phyloP scores from a whole-genome alignment of 208 protist species.

The Wallacemonas sp. region DNA sequence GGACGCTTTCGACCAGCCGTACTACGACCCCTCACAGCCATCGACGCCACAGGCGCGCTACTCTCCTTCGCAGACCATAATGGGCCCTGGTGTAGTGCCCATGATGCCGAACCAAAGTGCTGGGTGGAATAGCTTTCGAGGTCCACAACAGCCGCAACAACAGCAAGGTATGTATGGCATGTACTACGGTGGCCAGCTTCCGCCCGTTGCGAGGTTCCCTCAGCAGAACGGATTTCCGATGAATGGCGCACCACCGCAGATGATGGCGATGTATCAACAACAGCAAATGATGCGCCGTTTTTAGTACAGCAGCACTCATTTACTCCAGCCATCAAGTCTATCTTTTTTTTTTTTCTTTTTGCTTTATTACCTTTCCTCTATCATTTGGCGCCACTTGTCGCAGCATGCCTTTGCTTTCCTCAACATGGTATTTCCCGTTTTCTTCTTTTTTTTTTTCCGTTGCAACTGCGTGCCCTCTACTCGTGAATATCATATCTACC shows the following conservation, averaged over 20 bases:
- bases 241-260: neutral
- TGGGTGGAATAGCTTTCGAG: neutral
- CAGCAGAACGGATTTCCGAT: conserved; percentile 8
- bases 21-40: neutral
- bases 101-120: neutral
- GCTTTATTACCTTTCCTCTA: neutral
- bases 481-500: too few species aligned
- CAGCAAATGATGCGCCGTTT: conserved; percentile 1
- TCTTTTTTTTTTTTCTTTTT: conserved; percentile 16
- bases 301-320: neutral
- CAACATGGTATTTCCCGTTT: neutral
- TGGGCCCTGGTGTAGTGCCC: neutral
- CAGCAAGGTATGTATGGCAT: conserved; percentile 8
- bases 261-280: conserved; percentile 6
- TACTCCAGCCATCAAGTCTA: neutral
- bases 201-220: neutral
- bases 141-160: neutral
- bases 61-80: neutral
- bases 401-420: too few species aligned
- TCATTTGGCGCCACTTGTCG: conserved; percentile 3
- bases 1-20: neutral
- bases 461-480: neutral
- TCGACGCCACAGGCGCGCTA: neutral
- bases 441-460: conserved; percentile 4
- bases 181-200: conserved; percentile 8